Evolutionary conservation across 305 asterid species (phyloP).

Genomic region (Fraxinus floribunda): DNA sequence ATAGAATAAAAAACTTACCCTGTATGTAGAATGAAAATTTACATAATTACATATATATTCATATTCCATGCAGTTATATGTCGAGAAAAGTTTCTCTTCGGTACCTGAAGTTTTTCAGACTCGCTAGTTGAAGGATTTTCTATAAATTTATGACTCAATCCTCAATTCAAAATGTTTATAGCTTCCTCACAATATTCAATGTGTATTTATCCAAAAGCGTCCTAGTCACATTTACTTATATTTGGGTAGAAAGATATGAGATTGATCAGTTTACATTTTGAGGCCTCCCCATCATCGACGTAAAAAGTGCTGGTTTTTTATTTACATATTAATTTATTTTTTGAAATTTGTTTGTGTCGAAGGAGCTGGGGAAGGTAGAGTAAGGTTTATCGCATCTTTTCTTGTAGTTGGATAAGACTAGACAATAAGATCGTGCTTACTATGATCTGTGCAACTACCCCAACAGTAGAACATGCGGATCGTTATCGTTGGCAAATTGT

Average conservation of each 20-base stretch:
- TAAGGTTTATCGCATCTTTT: not conserved
- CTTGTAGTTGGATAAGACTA: not conserved
- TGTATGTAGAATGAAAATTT: not conserved
- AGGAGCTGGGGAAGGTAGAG: not conserved
- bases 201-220: not conserved
- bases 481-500: not conserved
- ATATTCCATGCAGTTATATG: not conserved
- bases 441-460: not conserved
- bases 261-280: not conserved
- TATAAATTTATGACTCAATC: not conserved
- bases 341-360: not conserved
- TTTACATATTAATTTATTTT: not conserved
- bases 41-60: not conserved
- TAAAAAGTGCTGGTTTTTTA: not conserved
- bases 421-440: not conserved
- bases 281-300: not conserved
- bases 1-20: not conserved
- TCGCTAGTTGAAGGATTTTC: not conserved
- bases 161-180: not conserved
- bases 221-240: not conserved
- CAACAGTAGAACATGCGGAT: not conserved
- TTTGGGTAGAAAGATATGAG: not conserved
- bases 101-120: not conserved
- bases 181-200: not conserved
- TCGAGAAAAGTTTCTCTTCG: not conserved